These are phyloP conservation scores for Syncephalastrum racemosum DNA, from an alignment of 371 early-diverging fungal species.

Conservation along the genomic window DNA sequence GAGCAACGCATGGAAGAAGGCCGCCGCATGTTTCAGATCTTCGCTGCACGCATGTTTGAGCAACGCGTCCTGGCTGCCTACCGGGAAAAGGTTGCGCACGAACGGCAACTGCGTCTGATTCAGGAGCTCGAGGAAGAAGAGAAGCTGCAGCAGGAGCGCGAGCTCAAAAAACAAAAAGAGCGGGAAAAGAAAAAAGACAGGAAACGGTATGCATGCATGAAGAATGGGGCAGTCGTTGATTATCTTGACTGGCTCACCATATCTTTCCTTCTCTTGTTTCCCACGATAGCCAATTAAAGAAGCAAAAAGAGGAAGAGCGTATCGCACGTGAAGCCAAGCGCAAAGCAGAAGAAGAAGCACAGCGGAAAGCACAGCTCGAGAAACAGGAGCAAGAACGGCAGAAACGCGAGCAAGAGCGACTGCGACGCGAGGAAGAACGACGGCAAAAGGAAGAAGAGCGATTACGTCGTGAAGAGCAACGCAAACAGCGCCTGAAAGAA, in stretches of 20 bases:
- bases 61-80: conserved; percentile 90
- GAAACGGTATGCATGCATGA: conserved; percentile 40
- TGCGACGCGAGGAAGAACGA: conserved; percentile 26
- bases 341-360: conserved; percentile 35
- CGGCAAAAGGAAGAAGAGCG: conserved; percentile 52
- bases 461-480: conserved; percentile 56
- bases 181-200: conserved; percentile 67
- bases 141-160: conserved; percentile 65
- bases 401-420: conserved; percentile 39
- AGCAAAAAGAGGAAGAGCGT: conserved; percentile 43
- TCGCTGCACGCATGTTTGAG: conserved; percentile 95
- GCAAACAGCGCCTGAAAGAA: conserved; percentile 54
- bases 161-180: conserved; percentile 64
- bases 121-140: conserved; percentile 84
- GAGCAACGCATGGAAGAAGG: conserved; percentile 92
- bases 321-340: conserved; percentile 39
- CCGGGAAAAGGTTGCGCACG: conserved; percentile 87
- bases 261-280: conserved; percentile 6
- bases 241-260: neutral
- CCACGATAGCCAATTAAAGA: conserved; percentile 30
- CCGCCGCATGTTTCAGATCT: conserved; percentile 89
- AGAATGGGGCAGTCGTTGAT: conserved; percentile 18
- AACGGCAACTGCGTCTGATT: conserved; percentile 75
- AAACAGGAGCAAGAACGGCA: conserved; percentile 51
- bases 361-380: conserved; percentile 30